phyloP scores from a whole-genome alignment of 2,329 filamentous ascomycete species.

The Paraphaeosphaeria minitans region DNA sequence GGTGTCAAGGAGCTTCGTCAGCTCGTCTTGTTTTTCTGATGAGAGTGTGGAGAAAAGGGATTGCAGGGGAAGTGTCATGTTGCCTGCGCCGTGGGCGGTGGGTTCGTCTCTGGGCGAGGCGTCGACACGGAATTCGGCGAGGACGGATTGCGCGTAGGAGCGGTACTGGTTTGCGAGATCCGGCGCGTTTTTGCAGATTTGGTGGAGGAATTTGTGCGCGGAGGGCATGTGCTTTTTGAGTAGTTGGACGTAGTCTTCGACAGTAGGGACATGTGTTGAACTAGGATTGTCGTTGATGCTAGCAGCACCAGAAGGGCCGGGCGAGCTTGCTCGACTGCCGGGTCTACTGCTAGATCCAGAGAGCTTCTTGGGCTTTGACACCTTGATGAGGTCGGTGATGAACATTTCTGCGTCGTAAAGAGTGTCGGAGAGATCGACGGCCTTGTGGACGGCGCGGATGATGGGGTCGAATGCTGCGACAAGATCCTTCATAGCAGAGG shows the following conservation, averaged over 20 bases:
- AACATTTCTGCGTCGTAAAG: constrained; percentile 71
- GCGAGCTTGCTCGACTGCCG: constrained; percentile 30
- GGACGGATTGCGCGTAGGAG: constrained; percentile 63
- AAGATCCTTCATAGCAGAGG: constrained; percentile 66
- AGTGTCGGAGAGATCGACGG: constrained; percentile 72
- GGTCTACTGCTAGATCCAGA: constrained; percentile 29
- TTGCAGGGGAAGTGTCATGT: constrained; percentile 50
- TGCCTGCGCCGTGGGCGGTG: constrained; percentile 45
- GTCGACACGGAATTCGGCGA: constrained; percentile 60
- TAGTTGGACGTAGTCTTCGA: constrained; percentile 73
- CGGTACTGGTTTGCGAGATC: constrained; percentile 67
- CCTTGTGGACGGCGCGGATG: constrained; percentile 72
- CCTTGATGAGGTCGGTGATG: constrained; percentile 71
- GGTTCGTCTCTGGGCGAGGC: constrained; percentile 23
- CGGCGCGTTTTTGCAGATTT: constrained; percentile 69
- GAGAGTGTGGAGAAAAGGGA: constrained; percentile 56
- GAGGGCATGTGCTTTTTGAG: constrained; percentile 67
- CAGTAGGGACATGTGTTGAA: constrained; percentile 54
- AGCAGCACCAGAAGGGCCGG: constrained; percentile 21
- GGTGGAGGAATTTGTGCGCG: constrained; percentile 73
- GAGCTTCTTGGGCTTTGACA: constrained; percentile 47
- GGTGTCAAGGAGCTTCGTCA: constrained; percentile 61
- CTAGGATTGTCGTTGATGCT: constrained; percentile 28
- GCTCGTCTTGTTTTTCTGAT: constrained; percentile 48
- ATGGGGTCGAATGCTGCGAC: constrained; percentile 75